Base-by-base conservation (phyloP, 805 yeast genomes). In the Wickerhamiella azyma region DNA sequence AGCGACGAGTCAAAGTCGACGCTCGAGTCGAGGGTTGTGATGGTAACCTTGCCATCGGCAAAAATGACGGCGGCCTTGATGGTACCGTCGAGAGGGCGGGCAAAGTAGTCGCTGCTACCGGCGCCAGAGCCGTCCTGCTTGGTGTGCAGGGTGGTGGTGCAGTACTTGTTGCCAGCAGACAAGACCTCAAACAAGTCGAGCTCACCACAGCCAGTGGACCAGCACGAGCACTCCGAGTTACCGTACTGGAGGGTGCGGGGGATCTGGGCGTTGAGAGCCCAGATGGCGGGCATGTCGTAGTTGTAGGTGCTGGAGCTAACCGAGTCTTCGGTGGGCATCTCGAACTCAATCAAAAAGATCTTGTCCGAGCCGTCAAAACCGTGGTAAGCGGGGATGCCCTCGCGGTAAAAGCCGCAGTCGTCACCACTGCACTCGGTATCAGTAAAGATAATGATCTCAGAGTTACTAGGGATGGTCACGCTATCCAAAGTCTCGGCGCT, bases 231-330 rank as follows among this genome's bases (percentile, higher is more conserved):
- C 17, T 74, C 62, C 21, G 79, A 63, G 50, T 70, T 69, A 64
- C 96, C 96, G 68, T 92, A 92, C 70, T 92, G 97, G 59, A 79
- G 68, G 55, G 96, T 88, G 74, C 98, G 85, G 68, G 98, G 96
- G 61, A 88, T 80, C 72, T 84, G 83, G 52, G 95, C 95, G 65
- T 88, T 88, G 64, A 88, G 76, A 65, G 88, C 70, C 97, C 97
- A 88, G 57, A 88, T 75, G 52, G 98, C 97, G 55, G 98, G 98
- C 97, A 92, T 89, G 66, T 92, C 96, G 59, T 73, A 72, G 72
- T 88, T 86, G 58, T 59, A 63, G 29, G 70, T 59, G 43, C 69
- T 54, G 39, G 72, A 62, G 50, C 72, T 68, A 30, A 71, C 59
- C 44, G 70, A 65, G 41, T 58, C 39, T 54, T 76, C 86, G 49